Evolutionary conservation across 2,329 filamentous ascomycete species (phyloP), one percentile per base, ranked within the genome.

Genomic region (Ophiostoma ips): DNA sequence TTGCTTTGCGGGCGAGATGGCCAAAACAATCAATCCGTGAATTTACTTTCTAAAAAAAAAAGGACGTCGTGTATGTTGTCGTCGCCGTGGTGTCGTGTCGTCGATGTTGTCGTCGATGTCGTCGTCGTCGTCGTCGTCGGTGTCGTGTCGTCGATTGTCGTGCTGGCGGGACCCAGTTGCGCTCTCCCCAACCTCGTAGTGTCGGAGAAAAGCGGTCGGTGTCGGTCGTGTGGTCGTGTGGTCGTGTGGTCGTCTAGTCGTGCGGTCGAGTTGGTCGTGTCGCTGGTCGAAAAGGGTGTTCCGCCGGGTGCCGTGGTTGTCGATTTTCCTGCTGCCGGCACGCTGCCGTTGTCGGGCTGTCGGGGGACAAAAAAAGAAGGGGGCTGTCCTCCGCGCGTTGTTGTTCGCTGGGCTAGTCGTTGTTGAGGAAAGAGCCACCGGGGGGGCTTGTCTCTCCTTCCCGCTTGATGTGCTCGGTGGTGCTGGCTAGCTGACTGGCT

Each of bases 391-490:
- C 35, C 37, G 21, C 18, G 31, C n/a, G 24, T 36, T 45, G 50
- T 36, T 38, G 44, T 38, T 31, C n/a, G n/a, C n/a, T n/a, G n/a
- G n/a, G 51, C 44, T 43, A 40, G 48, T 34, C 37, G 48, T 50
- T 43, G 48, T 46, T 46, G 40, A 52, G 49, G 48, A 43, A 46
- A 33, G 37, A 48, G 49, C 38, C 45, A 44, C 19, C 24, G 24
- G 16, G 37, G 19, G 16, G 38, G 24, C 24, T 10, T 16, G 21
- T 24, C 11, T 31, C 49, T 36, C 24, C 35, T 16, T n/a, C 36
- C 44, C 30, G 24, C n/a, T 34, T n/a, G 34, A 37, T 46, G 30
- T 38, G 43, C 49, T n/a, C n/a, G n/a, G n/a, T n/a, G n/a, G n/a
- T n/a, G n/a, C n/a, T n/a, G n/a, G n/a, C n/a, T n/a, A n/a, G n/a